Evolutionary conservation across 768 basidiomycete species (phyloP), one percentile per base, ranked within the genome.

Genomic region (Lactifluus hygrophoroides): DNA sequence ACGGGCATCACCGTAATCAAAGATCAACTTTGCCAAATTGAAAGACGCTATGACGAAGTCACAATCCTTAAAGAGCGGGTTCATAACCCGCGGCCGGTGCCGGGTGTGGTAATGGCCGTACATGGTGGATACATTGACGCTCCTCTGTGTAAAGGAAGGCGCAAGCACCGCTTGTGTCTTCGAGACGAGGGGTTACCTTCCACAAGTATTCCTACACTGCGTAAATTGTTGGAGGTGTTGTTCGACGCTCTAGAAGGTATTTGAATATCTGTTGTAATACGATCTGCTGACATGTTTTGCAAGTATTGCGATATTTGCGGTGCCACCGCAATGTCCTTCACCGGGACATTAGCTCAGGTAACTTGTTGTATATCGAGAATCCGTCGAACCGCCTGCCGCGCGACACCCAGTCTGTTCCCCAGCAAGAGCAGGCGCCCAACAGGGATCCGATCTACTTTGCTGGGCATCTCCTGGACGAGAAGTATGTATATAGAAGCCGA

Each of bases 221-320:
- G 19, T 11, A 38, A 42, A 25, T 25, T 52, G 51, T 30, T 42
- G 27, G 38, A 42, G 38, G 30, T 13, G 16, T 38, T 30, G 25
- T 52, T 52, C n/a, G 51, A 52, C n/a, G 16, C 30, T 38, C 38
- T 42, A 13, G 38, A 52, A 52, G 51, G 51, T 52, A 52, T 42
- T 42, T 42, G 40, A n/a, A 28, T 42, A 25, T 27, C 30, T 42
- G 10, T 40, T 38, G 25, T 16, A 16, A 42, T 19, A 27, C 38
- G 8, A 25, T 52, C 37, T 21, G 38, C 51, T 30, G 38, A 52
- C 51, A 30, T 25, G 14, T 42, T 42, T n/a, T 19, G 38, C 51
- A 52, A 42, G 51, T 52, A 30, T 13, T 42, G 38, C 51, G 40
- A 3, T 42, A 8, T 42, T 42, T 19, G n/a, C 40, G 19, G 5